Evolutionary conservation across 306 rosid species (phyloP).

Genomic region (Rosa multiflora): DNA sequence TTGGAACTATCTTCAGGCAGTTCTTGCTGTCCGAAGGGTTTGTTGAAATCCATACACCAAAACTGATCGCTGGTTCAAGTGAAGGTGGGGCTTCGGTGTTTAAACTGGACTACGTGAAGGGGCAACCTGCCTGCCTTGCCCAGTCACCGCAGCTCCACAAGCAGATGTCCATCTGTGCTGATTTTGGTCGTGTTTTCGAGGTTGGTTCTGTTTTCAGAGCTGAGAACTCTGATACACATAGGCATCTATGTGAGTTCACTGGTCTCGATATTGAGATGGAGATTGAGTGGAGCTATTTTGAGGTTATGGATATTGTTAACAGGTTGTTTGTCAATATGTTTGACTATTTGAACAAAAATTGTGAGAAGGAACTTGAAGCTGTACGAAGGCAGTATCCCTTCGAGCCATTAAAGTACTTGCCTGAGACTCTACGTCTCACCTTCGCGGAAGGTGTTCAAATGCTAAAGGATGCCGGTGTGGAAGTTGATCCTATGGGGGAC

Average conservation of each 20-base stretch:
- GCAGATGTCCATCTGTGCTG: conserved; percentile 90
- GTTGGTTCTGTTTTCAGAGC: conserved; percentile 88
- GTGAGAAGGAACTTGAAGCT: conserved; percentile 75
- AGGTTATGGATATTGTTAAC: conserved; percentile 86
- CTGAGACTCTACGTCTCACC: conserved; percentile 65
- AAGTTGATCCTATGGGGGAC: conserved; percentile 84
- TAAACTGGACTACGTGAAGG: conserved; percentile 68
- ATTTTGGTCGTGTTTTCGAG: conserved; percentile 80
- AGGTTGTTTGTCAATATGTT: conserved; percentile 72
- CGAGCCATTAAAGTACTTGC: conserved; percentile 88
- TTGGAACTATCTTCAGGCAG: conserved; percentile 53
- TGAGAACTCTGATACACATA: conserved; percentile 77
- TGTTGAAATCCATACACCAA: conserved; percentile 80
- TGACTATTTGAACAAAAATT: conserved; percentile 60
- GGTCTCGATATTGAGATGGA: conserved; percentile 95
- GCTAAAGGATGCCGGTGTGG: conserved; percentile 88
- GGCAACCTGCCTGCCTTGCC: conserved; percentile 80
- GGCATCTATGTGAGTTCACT: conserved; percentile 88
- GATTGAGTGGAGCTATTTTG: conserved; percentile 68
- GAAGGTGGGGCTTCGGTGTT: conserved; percentile 98
- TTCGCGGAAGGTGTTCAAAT: conserved; percentile 90
- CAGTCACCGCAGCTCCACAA: conserved; percentile 96
- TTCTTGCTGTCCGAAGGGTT: conserved; percentile 49
- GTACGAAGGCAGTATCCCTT: conserved; percentile 73
- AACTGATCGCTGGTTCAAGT: conserved; percentile 81